Percentiles rank a stretch among this genome's conserved stretches.
Evolutionary conservation across 345 rosid genomes (phyloP).

Genomic region (Chamaenerion angustifolium): DNA sequence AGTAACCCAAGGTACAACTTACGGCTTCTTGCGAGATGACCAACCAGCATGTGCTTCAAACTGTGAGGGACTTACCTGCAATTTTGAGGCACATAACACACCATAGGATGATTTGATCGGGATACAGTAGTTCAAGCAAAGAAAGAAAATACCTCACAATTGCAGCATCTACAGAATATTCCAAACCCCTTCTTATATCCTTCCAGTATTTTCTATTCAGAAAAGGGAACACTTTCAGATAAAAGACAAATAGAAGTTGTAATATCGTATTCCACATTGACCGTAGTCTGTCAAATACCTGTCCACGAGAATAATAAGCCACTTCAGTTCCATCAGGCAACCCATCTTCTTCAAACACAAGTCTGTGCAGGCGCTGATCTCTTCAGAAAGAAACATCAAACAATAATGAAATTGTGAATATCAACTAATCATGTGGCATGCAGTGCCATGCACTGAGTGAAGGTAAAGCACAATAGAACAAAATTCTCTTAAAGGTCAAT

Average conservation of each 20-base stretch:
- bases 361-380: conserved; percentile 72
- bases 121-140: conserved; percentile 9
- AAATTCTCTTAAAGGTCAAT: neutral
- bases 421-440: neutral
- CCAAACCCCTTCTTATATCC: conserved; percentile 83
- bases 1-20: conserved; percentile 13
- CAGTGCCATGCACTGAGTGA: no score
- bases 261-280: conserved; percentile 14
- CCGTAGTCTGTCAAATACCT: conserved; percentile 36
- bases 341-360: conserved; percentile 74
- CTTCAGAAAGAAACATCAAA: conserved; percentile 22
- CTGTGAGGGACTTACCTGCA: conserved; percentile 89
- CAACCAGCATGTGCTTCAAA: conserved; percentile 99
- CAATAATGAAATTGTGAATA: conserved; percentile 5
- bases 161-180: conserved; percentile 86
- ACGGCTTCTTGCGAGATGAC: conserved; percentile 96
- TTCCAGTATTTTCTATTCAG: conserved; percentile 69
- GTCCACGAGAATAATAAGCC: conserved; percentile 80
- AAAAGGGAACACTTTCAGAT: conserved; percentile 5
- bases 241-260: conserved; percentile 2
- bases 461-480: conserved; percentile 10
- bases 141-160: conserved; percentile 48
- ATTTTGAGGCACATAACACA: conserved; percentile 11
- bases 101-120: conserved; percentile 8
- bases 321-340: conserved; percentile 97